phyloP scores from a whole-genome alignment of 352 stramenopile species.

The Globisporangium nodosum region DNA sequence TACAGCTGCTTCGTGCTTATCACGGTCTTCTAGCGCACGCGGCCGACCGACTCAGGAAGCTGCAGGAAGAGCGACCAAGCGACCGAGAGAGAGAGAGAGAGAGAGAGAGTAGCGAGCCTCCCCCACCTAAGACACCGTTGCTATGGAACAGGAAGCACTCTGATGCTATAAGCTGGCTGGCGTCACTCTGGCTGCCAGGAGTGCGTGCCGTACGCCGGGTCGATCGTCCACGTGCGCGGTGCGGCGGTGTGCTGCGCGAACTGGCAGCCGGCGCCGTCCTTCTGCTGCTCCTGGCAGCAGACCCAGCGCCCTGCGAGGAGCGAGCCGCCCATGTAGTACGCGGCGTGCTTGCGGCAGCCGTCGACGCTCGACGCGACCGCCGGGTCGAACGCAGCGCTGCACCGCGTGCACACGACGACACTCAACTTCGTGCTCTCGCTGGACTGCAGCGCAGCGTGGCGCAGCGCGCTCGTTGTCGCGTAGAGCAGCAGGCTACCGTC shows the following conservation, averaged over 20 bases:
- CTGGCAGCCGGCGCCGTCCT: conserved; percentile 29
- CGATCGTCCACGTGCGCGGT: conserved; percentile 23
- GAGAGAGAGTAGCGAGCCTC: not conserved
- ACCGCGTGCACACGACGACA: conserved; percentile 28
- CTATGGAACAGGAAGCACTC: not conserved
- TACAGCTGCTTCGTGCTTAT: conserved; percentile 99
- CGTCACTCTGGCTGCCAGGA: conserved; percentile 22
- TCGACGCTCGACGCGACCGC: conserved; percentile 21
- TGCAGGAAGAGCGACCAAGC: not conserved
- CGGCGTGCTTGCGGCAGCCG: conserved; percentile 33
- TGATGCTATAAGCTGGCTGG: not conserved
- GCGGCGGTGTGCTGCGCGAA: conserved; percentile 24
- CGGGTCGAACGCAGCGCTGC: conserved; percentile 22
- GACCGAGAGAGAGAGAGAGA: not conserved
- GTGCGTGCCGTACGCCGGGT: conserved; percentile 35
- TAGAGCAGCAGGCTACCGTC: conserved; percentile 43
- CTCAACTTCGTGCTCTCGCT: too few species aligned
- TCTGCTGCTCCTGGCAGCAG: conserved; percentile 37
- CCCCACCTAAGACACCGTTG: not conserved
- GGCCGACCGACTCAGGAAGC: too few species aligned
- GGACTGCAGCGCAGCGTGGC: conserved; percentile 10
- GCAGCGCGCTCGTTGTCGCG: conserved; percentile 27
- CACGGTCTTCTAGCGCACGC: conserved; percentile 91
- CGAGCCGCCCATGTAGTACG: conserved; percentile 43
- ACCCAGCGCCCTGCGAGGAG: conserved; percentile 41